Evolutionary conservation across 306 rosid species (phyloP), one percentile per base, ranked within the genome.

Genomic region (Ormosia emarginata): DNA sequence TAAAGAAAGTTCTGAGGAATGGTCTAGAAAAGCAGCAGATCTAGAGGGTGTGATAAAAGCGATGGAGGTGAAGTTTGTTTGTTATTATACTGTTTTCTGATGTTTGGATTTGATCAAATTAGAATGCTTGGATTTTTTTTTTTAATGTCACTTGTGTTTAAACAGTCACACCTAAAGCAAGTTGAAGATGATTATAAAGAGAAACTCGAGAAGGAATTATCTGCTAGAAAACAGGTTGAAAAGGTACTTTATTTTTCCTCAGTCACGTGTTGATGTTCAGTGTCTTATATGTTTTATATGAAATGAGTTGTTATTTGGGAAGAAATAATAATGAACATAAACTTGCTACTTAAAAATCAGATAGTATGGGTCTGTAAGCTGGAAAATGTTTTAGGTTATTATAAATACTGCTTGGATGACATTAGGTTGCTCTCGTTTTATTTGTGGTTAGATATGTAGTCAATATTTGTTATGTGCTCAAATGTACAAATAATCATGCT

Each of bases 41-140:
- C 94, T 95, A 72, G 98, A 93, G 79, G 99, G 99, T 17, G 98
- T 86, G 67, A 81, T 95, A 79, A 90, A 92, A 87, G 97, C 98
- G 18, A 79, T 92, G 87, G 99, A 95, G 97, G 99, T 95, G 79
- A 85, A 82, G 59, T 74, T 64, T 83, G 6, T 47, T 13, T 56
- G 14, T n/a, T 59, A 43, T 34, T 73, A 58, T 66, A 7, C 10
- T 72, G 40, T 69, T 71, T 74, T 65, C 14, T 52, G 30, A 17
- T 66, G 15, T 39, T 72, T 83, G 75, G 33, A 63, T 29, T 65
- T 66, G 14, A 44, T 56, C 33, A 67, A 18, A 15, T 34, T 53
- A 24, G 36, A 64, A 75, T 34, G 30, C 50, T 64, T 34, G 75
- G 41, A 4, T 67, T 61, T 82, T 63, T 13, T 58, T 53, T 37